Evolutionary conservation across 2,329 filamentous ascomycete genomes (phyloP).

Genomic region (Diaporthe longicolla): DNA sequence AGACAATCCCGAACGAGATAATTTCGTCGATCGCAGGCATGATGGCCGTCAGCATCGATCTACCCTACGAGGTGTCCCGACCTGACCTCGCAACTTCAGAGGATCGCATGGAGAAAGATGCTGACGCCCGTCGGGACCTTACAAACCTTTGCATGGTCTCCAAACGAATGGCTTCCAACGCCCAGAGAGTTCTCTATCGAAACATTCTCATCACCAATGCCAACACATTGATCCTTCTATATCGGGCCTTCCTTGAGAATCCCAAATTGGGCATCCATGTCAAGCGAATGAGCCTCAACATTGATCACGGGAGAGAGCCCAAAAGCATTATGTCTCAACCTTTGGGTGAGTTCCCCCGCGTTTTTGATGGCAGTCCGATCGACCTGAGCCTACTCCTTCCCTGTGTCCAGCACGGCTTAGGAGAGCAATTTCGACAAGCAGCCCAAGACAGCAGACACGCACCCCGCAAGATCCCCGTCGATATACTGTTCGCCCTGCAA

Average conservation of each 20-base stretch:
- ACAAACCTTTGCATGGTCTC: not conserved
- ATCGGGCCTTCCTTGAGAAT: not conserved
- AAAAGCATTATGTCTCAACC: too few relatives aligned
- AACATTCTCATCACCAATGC: not conserved
- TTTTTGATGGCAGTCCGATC: too few relatives aligned
- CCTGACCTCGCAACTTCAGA: too few relatives aligned
- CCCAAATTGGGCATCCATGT: not conserved
- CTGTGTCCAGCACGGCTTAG: not conserved
- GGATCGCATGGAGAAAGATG: too few relatives aligned
- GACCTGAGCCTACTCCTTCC: not conserved
- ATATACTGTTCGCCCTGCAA: not conserved
- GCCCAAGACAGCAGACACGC: accelerated
- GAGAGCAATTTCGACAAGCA: not conserved
- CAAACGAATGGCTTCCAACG: not conserved
- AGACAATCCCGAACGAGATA: not conserved
- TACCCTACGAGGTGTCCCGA: not conserved
- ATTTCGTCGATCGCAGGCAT: not conserved
- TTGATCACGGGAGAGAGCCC: too few relatives aligned
- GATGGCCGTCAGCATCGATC: not conserved
- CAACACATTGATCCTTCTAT: not conserved
- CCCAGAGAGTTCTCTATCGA: not conserved
- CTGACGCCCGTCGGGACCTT: not conserved
- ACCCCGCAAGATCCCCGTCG: too few relatives aligned
- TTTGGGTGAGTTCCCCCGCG: too few relatives aligned
- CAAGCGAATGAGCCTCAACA: not conserved